Conservation (phyloP, 2,329 filamentous ascomycete genomes). For the Aspergillus ochraceus region DNA sequence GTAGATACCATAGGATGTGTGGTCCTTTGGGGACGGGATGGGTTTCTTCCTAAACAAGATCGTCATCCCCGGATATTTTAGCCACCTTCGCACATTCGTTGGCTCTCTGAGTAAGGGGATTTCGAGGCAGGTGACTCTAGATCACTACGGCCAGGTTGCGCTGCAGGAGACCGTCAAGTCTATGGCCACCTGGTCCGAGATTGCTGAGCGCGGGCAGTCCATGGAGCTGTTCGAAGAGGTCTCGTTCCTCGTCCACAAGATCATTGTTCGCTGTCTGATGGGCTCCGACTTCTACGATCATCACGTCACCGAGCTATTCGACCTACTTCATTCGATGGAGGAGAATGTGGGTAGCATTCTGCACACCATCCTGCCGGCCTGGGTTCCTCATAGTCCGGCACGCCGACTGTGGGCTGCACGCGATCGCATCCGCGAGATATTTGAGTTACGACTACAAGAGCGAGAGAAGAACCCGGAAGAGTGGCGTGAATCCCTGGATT, state of each 20-base stretch:
- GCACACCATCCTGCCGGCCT: neutral
- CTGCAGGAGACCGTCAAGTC: neutral
- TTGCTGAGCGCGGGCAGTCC: neutral
- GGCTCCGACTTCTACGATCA: conserved; percentile 5
- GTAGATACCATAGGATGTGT: neutral
- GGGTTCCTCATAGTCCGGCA: neutral
- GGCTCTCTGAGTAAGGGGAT: neutral
- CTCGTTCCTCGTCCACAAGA: conserved; percentile 1
- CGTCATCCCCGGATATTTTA: conserved; percentile 2
- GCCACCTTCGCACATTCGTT: neutral
- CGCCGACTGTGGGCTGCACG: neutral
- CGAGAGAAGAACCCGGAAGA: neutral
- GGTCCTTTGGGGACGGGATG: conserved; percentile 4
- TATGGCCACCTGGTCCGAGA: neutral
- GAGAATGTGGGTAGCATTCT: neutral
- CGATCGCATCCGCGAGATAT: conserved; percentile 1
- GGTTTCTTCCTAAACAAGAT: conserved; percentile 4
- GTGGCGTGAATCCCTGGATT: conserved; percentile 4
- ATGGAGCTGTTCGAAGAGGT: conserved; percentile 2
- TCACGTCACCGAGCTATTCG: conserved; percentile 2
- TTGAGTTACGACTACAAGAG: neutral
- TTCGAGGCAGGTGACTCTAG: neutral
- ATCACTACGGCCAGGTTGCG: neutral
- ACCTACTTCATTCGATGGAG: conserved; percentile 3
- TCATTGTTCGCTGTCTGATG: conserved; percentile 6